Evolutionary conservation across 2,329 filamentous ascomycete species (phyloP).

Genomic region (Aspergillus tamarii): DNA sequence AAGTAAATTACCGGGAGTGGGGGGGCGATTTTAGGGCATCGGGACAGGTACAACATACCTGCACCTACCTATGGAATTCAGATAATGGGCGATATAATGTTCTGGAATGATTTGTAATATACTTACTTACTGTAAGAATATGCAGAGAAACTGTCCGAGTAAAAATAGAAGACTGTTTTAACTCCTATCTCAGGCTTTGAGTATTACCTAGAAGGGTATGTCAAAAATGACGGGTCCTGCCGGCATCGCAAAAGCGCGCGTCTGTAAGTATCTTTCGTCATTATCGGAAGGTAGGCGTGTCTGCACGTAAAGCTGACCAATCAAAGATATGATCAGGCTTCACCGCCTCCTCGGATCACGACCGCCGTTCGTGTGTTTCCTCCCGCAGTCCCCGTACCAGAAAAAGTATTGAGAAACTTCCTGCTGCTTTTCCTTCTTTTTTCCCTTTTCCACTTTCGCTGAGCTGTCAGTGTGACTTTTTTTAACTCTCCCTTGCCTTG

Average conservation of each 20-base stretch:
- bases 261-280: conserved; percentile 8
- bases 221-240: background rate
- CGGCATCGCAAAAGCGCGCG: background rate
- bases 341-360: conserved; percentile 8
- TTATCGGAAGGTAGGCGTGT: background rate
- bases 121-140: background rate
- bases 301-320: conserved; percentile 1
- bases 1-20: background rate
- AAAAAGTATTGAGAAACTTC: conserved; percentile 6
- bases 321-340: background rate
- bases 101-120: background rate
- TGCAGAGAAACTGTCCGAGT: too few species aligned
- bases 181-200: too few species aligned
- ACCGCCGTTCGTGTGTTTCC: conserved; percentile 1
- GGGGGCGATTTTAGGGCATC: background rate
- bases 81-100: background rate
- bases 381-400: conserved; percentile 17
- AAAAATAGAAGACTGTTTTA: too few species aligned
- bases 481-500: conserved; percentile 15
- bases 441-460: conserved; percentile 7
- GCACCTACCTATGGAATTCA: too few species aligned
- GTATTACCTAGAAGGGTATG: too few species aligned
- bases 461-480: conserved; percentile 18
- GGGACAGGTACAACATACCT: background rate
- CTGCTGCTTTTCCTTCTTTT: background rate